These are phyloP conservation scores for Zygotorulaspora florentina DNA, from an alignment of 805 yeast species.

Conservation along the genomic window DNA sequence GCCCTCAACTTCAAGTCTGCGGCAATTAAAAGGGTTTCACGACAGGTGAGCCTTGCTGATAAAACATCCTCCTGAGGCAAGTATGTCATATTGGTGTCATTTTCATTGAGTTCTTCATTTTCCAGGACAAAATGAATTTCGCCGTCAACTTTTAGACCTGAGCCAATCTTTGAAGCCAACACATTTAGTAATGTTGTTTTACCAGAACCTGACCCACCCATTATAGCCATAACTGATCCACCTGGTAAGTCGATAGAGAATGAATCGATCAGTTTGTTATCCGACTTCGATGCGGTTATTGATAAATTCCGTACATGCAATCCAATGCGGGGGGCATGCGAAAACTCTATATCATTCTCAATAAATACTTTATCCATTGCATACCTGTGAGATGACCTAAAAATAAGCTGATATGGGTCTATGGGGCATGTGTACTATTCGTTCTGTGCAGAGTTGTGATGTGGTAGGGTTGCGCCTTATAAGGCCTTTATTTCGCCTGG, in stretches of 20 bases:
- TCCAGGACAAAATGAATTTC: constrained; percentile 33
- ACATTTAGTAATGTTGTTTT: constrained; percentile 76
- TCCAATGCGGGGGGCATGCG: constrained; percentile 20
- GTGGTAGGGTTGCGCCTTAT: too few species aligned
- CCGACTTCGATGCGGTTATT: constrained; percentile 27
- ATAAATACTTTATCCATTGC: constrained; percentile 9
- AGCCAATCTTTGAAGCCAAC: constrained; percentile 47
- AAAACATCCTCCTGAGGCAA: constrained; percentile 73
- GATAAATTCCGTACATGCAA: constrained; percentile 28
- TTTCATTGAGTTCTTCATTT: background rate
- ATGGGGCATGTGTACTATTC: too few species aligned
- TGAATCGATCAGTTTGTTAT: constrained; percentile 41
- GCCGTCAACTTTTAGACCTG: constrained; percentile 43
- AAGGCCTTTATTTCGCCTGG: too few species aligned
- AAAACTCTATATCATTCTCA: constrained; percentile 26
- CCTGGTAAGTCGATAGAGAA: constrained; percentile 56
- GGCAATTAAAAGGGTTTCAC: constrained; percentile 64
- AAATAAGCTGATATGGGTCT: too few species aligned
- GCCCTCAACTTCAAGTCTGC: constrained; percentile 64
- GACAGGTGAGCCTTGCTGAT: constrained; percentile 65
- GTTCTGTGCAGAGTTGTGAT: too few species aligned
- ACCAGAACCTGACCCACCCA: constrained; percentile 88
- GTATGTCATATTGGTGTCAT: constrained; percentile 43
- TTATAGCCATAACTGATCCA: constrained; percentile 68
- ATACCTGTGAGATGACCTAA: background rate